Evolutionary conservation across 371 early-diverging fungal species (phyloP).

Genomic region (Sanchytrium tribonematis): DNA sequence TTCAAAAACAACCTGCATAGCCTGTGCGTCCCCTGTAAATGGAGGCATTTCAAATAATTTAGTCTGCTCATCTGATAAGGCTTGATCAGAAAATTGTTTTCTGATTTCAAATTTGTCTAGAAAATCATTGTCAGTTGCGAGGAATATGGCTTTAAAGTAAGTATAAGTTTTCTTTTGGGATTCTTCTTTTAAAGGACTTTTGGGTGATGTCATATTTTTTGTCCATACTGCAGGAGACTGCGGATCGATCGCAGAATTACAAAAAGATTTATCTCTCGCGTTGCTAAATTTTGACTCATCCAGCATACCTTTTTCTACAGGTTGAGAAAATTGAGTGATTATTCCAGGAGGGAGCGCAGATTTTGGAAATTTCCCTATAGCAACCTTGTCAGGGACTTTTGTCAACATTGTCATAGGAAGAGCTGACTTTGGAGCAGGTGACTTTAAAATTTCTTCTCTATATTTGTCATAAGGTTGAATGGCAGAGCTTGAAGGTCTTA

Average conservation of each 20-base stretch:
- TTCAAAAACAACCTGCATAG: too few relatives aligned
- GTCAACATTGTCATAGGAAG: conserved; percentile 1
- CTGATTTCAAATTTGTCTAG: conserved; percentile 18
- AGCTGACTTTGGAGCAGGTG: conserved; percentile 1
- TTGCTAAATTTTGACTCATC: neutral
- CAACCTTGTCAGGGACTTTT: conserved; percentile 1
- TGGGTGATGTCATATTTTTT: neutral
- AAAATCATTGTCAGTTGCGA: conserved; percentile 27
- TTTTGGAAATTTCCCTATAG: conserved; percentile 2
- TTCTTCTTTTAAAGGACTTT: conserved; percentile 2
- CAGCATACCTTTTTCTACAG: conserved; percentile 7
- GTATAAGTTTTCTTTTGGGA: neutral
- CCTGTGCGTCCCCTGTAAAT: conserved; percentile 14
- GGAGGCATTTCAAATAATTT: conserved; percentile 23
- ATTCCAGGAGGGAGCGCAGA: conserved; percentile 11
- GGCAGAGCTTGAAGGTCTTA: conserved; percentile 10
- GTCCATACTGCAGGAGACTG: too few relatives aligned
- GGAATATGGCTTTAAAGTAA: conserved; percentile 17
- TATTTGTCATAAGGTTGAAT: conserved; percentile 7
- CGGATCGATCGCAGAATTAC: too few relatives aligned
- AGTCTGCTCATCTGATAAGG: conserved; percentile 17
- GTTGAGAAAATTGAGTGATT: conserved; percentile 16
- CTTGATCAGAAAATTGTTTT: conserved; percentile 17
- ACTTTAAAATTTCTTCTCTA: neutral
- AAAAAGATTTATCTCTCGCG: neutral